Base-by-base conservation (phyloP, 805 yeast genomes). In the Deakozyma indianensis region DNA sequence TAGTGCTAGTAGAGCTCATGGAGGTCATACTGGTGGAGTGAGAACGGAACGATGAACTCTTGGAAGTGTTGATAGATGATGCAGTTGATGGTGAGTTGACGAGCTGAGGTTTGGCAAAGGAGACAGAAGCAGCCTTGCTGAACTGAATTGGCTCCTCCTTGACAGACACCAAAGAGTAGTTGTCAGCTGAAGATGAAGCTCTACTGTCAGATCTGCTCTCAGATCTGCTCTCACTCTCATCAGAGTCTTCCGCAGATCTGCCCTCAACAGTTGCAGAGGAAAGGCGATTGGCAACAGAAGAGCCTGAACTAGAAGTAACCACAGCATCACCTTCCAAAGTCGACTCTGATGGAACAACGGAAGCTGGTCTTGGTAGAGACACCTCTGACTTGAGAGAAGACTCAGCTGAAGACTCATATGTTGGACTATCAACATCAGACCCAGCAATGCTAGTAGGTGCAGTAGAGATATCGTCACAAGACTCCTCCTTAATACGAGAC, bases 21-120 rank as follows among this genome's bases (percentile, higher is more conserved):
- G 38, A 32, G 18, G 38, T 32, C 18, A 32, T 32, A 20, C 38
- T 32, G 38, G 38, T 32, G 5, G 38, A 32, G 38, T 32, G 38
- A 5, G 38, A 32, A 20, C 18, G 11, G 18, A 32, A n/a, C 5
- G 38, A 32, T 14, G 11, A 32, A 14, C 28, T 25, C 38, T 32
- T 32, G 11, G 38, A 32, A 7, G 38, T n/a, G 38, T 14, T 9
- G 7, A 20, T 32, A 5, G 38, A 32, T 14, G 38, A 9, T 7
- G 28, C 28, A 25, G 28, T 14, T 4, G 38, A 32, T 5, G 38
- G 38, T 5, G 38, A 32, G 38, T 32, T 32, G 11, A 32, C 38
- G 18, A 32, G 38, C 38, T 32, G 38, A 7, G 38, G 38, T n/a
- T 32, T 32, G 20, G 16, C 18, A n/a, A 9, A 32, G 18, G 38